Evolutionary conservation across 2,329 filamentous ascomycete species (phyloP).

Genomic region (Fusarium tjaetaba): DNA sequence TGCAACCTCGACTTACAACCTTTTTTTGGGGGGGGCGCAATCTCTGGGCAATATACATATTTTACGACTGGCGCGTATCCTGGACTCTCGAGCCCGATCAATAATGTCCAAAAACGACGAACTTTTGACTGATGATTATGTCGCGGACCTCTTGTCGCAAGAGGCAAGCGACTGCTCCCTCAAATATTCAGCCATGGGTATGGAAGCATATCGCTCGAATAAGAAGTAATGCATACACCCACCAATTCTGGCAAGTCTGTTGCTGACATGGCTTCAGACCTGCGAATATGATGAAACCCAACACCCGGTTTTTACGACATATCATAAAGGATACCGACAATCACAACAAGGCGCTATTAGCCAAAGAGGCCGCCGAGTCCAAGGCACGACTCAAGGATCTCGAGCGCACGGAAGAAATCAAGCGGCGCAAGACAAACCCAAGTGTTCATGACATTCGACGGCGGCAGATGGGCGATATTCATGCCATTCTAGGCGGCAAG

Average conservation of each 20-base stretch:
- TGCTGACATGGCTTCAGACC: constrained; percentile 58
- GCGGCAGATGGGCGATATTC: constrained; percentile 69
- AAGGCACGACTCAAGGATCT: constrained; percentile 74
- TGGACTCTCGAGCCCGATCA: background rate
- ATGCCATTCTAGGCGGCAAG: constrained; percentile 64
- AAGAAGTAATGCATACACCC: constrained; percentile 56
- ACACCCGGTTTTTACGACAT: constrained; percentile 87
- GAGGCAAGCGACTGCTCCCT: constrained; percentile 80
- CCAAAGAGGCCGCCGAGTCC: constrained; percentile 85
- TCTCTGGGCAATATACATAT: background rate
- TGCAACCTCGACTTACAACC: constrained; percentile 4
- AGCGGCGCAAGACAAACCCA: constrained; percentile 56
- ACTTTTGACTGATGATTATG: constrained; percentile 78
- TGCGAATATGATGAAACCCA: constrained; percentile 81
- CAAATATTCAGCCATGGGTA: constrained; percentile 78
- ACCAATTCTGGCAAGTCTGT: constrained; percentile 16
- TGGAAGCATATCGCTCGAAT: constrained; percentile 68
- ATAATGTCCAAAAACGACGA: constrained; percentile 58
- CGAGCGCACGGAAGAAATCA: constrained; percentile 58
- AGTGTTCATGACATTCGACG: constrained; percentile 62
- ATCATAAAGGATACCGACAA: constrained; percentile 88
- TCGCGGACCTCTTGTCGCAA: constrained; percentile 80
- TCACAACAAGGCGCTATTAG: constrained; percentile 88
- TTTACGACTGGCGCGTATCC: background rate
- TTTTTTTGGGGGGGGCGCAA: background rate